phyloP scores from a whole-genome alignment of 2,329 filamentous ascomycete genomes.

The Pyricularia sp. region DNA sequence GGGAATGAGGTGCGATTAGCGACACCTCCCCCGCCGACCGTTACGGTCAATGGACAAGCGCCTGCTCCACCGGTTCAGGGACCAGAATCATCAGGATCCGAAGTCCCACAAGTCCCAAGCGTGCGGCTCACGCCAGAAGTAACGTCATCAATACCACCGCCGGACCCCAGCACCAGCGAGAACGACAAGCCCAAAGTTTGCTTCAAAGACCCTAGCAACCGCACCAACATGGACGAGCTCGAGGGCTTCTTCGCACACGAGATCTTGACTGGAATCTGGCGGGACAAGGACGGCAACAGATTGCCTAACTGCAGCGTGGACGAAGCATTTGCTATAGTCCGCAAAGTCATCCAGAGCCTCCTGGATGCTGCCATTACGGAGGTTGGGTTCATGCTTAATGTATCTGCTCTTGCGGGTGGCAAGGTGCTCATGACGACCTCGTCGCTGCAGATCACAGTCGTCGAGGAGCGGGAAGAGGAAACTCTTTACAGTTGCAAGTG shows the following conservation, averaged over 20 bases:
- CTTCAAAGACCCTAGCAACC: constrained; percentile 27
- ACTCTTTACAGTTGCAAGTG: constrained; percentile 43
- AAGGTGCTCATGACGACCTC: constrained; percentile 36
- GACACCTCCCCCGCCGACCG: constrained; percentile 17
- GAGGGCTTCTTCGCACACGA: constrained; percentile 43
- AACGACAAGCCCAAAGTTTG: constrained; percentile 2
- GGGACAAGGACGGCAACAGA: constrained; percentile 32
- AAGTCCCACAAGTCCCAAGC: not conserved
- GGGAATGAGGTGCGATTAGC: constrained; percentile 22
- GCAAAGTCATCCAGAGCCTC: constrained; percentile 43
- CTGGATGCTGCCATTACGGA: constrained; percentile 23
- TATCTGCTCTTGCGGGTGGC: constrained; percentile 47
- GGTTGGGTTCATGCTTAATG: constrained; percentile 49
- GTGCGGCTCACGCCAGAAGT: not conserved
- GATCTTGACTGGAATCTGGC: constrained; percentile 41
- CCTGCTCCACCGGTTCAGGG: not conserved
- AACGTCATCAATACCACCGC: not conserved
- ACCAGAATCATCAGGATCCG: not conserved
- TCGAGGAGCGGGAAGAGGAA: constrained; percentile 30
- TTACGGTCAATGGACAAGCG: constrained; percentile 21
- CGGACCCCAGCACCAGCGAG: not conserved
- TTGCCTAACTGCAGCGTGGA: constrained; percentile 35
- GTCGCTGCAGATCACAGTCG: constrained; percentile 29
- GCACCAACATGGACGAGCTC: constrained; percentile 48
- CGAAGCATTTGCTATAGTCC: constrained; percentile 44